Base-by-base conservation (phyloP, 2,329 filamentous ascomycete species). In the Orbilia javanica region DNA sequence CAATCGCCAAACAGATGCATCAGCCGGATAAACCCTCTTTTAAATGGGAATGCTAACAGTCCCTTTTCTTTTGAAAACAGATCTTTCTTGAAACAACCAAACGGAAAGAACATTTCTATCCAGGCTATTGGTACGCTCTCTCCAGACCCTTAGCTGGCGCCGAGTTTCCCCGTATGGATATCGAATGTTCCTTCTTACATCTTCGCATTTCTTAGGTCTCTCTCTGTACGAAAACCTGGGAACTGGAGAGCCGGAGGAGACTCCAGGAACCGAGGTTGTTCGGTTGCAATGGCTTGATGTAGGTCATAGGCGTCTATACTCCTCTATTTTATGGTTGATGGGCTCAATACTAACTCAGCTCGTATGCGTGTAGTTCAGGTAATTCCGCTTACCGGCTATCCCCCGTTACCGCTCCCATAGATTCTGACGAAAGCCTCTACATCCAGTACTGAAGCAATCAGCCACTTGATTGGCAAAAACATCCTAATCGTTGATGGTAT, bases 221-320 rank as follows among this genome's bases (percentile, higher is more conserved):
- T 98, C 95, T 22, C 91, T 99, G 70, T 99, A 99, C 88, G 96
- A 99, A 86, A 88, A 90, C 80, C 91, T 98, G 57, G 84, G 87
- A 77, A 82, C 85, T 63, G 87, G 87, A 77, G 87, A 88, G 79
- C 86, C 87, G 72, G 87, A 93, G 82, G 96, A 99, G 86, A 86
- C 88, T 80, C 91, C 92, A 50, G 95, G 95, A 81, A 97, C 93
- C 81, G 96, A 96, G 86, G 96, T 99, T 82, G 98, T 93, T 48
- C 92, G 96, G 82, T 98, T 96, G 44, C 96, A 99, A 89, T 99
- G 96, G 96, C 90, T 99, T 73, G 96, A 99, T 85, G 87, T 99
- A 79, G 92, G 75, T 60, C 34, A 29, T 15, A 29, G 27, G 18
- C 4, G 15, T 3, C 10, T 3, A 48, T 29, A 15, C 34, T 42